These are phyloP conservation scores for Melocanna baccifera DNA, from an alignment of 176 grass and related monocot genomes.

Conservation along the genomic window DNA sequence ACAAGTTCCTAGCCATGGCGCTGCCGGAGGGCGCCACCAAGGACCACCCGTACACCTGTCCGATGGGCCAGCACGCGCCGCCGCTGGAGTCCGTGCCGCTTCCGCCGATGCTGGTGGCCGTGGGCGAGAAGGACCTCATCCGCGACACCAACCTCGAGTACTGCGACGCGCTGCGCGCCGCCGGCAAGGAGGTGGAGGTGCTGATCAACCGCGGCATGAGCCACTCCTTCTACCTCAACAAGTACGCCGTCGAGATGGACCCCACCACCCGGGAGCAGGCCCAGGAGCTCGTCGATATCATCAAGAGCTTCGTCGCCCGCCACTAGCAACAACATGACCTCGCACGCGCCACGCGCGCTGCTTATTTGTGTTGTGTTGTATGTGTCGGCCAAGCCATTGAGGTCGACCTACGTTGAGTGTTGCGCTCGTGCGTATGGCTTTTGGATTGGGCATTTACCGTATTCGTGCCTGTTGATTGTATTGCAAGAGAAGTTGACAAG, in stretches of 20 bases:
- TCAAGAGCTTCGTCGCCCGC: conserved; percentile 58
- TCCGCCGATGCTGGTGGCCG: conserved; percentile 63
- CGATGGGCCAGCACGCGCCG: conserved; percentile 61
- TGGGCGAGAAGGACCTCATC: conserved; percentile 71
- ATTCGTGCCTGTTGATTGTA: background rate
- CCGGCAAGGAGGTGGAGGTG: conserved; percentile 77
- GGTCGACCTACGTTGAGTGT: background rate
- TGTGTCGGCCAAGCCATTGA: background rate
- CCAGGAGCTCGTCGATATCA: conserved; percentile 58
- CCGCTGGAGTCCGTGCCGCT: conserved; percentile 55
- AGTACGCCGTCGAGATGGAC: conserved; percentile 81
- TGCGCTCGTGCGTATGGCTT: background rate
- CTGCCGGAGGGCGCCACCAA: conserved; percentile 70
- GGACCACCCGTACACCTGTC: conserved; percentile 80
- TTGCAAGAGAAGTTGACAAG: no score
- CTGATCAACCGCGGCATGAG: conserved; percentile 60
- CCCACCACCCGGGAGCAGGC: conserved; percentile 51
- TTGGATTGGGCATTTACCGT: background rate
- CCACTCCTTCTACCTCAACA: conserved; percentile 95
- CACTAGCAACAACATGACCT: conserved; percentile 21
- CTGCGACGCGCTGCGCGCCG: conserved; percentile 51
- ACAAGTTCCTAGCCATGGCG: conserved; percentile 59
- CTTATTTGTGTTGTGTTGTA: background rate
- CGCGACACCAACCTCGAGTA: conserved; percentile 83
- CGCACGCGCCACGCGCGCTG: background rate